Conservation (phyloP, 2,329 filamentous ascomycete species). For the Calonectria crousiana region DNA sequence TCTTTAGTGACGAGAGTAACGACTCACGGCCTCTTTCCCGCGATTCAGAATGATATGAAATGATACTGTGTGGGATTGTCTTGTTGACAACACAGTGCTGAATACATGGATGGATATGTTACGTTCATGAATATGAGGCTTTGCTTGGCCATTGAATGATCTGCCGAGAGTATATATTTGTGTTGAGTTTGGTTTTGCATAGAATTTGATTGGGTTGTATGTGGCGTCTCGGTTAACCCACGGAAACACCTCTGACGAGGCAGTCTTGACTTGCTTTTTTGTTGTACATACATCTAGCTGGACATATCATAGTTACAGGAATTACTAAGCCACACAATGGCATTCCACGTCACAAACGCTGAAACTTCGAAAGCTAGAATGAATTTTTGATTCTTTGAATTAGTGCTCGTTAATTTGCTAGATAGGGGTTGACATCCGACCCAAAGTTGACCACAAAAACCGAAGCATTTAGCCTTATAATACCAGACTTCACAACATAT, state of each 20-base stretch:
- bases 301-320: not conserved
- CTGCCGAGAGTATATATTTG: not conserved
- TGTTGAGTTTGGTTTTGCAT: not conserved
- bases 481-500: too few species aligned
- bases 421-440: too few species aligned
- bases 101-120: not conserved
- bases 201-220: slow-evolving; percentile 3
- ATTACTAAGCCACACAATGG: not conserved
- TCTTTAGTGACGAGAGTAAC: not conserved
- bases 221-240: slow-evolving; percentile 11
- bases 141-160: not conserved
- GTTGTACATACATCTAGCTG: slow-evolving; percentile 6
- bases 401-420: not conserved
- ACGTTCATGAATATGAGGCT: not conserved
- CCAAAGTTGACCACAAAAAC: not conserved
- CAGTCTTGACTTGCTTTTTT: not conserved
- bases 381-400: not conserved
- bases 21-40: not conserved
- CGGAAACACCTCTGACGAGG: not conserved
- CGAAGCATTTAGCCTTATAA: not conserved
- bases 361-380: not conserved
- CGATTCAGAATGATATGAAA: not conserved
- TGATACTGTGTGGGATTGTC: not conserved
- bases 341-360: not conserved
- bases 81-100: not conserved